Conservation (phyloP, 2,329 filamentous ascomycete genomes). For the Ophiognomonia clavigignenti-juglandacearum region DNA sequence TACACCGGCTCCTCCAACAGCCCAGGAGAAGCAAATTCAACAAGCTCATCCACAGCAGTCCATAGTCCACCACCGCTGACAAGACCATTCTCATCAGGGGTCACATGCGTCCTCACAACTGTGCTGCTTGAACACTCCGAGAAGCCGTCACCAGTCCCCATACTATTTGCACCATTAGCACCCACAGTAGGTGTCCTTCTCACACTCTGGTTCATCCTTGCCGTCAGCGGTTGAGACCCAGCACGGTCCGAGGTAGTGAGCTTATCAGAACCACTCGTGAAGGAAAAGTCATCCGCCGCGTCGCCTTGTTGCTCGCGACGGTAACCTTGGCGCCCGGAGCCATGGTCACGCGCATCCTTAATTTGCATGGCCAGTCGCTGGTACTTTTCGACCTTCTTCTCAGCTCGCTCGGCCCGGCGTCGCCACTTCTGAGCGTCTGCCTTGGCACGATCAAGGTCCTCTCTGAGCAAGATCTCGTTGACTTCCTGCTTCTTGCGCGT, state of each 20-base stretch:
- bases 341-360: neutral
- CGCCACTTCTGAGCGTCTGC: constrained; percentile 9
- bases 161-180: neutral
- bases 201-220: constrained; percentile 12
- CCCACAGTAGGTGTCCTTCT: constrained; percentile 1
- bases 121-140: constrained; percentile 15
- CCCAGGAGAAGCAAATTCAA: neutral
- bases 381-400: constrained; percentile 5
- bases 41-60: constrained; percentile 1
- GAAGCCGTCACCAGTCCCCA: constrained; percentile 1
- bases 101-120: constrained; percentile 8
- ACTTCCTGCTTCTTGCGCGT: constrained; percentile 4
- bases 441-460: constrained; percentile 6
- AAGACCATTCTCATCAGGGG: neutral
- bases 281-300: constrained; percentile 2
- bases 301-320: neutral
- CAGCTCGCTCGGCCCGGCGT: constrained; percentile 14
- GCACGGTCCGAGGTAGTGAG: constrained; percentile 3
- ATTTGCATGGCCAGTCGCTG: constrained; percentile 2
- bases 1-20: constrained; percentile 1
- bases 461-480: constrained; percentile 9
- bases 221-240: neutral
- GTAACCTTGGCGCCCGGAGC: neutral
- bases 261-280: constrained; percentile 8
- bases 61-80: neutral